Evolutionary conservation across 2,329 filamentous ascomycete species (phyloP).

Genomic region (Cadophora luteo-olivacea): DNA sequence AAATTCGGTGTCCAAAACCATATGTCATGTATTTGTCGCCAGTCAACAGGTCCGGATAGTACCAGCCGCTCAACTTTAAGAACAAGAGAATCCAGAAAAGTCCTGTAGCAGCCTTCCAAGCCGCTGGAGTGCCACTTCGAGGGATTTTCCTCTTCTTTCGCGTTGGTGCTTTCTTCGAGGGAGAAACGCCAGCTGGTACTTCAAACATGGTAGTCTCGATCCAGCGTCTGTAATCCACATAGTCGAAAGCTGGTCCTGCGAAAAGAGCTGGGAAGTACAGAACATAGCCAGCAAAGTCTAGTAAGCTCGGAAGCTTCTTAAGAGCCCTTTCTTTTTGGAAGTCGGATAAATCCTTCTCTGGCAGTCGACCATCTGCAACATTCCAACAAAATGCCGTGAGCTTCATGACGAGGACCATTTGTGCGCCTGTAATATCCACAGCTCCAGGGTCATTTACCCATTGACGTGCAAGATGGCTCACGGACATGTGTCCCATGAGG

Average conservation of each 20-base stretch:
- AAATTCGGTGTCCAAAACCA: slow-evolving; percentile 74
- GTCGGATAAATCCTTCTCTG: slow-evolving; percentile 80
- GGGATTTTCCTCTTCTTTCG: slow-evolving; percentile 92
- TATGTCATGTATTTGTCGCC: slow-evolving; percentile 71
- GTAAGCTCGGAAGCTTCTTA: slow-evolving; percentile 71
- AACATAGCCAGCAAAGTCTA: slow-evolving; percentile 90
- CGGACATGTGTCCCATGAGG: slow-evolving; percentile 92
- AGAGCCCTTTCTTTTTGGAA: slow-evolving; percentile 85
- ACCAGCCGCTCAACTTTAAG: slow-evolving; percentile 73
- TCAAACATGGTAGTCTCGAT: slow-evolving; percentile 96
- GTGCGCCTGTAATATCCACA: slow-evolving; percentile 91
- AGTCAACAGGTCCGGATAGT: slow-evolving; percentile 68
- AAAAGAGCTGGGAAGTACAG: slow-evolving; percentile 94
- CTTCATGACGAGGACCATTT: slow-evolving; percentile 99
- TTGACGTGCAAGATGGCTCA: slow-evolving; percentile 87
- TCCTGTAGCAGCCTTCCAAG: slow-evolving; percentile 75
- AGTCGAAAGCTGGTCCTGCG: slow-evolving; percentile 92
- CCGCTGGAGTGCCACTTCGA: slow-evolving; percentile 84
- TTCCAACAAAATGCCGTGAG: slow-evolving; percentile 98
- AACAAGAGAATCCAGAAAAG: slow-evolving; percentile 82
- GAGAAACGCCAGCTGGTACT: slow-evolving; percentile 79
- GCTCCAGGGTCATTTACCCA: slow-evolving; percentile 67
- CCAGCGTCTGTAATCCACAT: slow-evolving; percentile 89
- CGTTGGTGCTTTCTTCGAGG: slow-evolving; percentile 82
- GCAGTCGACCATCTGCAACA: slow-evolving; percentile 86